A percentile compares a stretch with the other conserved stretches of the same genome.
phyloP scores from a whole-genome alignment of 164 flowering plant genomes.

The Kalanchoe fedtschenkoi region DNA sequence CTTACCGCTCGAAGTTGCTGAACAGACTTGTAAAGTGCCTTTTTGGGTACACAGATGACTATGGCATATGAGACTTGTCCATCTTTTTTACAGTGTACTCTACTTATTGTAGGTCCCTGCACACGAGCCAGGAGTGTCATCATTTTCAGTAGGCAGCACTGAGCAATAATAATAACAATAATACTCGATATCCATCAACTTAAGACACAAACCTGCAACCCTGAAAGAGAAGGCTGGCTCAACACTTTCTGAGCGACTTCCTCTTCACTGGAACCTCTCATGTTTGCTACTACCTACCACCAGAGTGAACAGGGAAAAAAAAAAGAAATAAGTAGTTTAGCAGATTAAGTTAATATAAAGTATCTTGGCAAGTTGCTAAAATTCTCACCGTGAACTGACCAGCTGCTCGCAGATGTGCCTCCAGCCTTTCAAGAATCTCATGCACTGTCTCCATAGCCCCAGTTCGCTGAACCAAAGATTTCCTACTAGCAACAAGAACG shows the following conservation, averaged over 20 bases:
- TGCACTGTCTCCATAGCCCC: conserved; percentile 65
- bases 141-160: neutral
- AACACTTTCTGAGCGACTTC: conserved; percentile 79
- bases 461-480: conserved; percentile 47
- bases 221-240: conserved; percentile 69
- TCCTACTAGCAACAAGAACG: conserved; percentile 81
- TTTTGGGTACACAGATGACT: conserved; percentile 84
- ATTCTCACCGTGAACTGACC: conserved; percentile 77
- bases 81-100: conserved; percentile 65
- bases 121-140: neutral
- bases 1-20: conserved; percentile 85
- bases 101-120: conserved; percentile 94
- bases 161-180: neutral
- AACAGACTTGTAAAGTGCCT: conserved; percentile 75
- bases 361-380: neutral
- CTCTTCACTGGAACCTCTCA: conserved; percentile 85
- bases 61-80: conserved; percentile 78
- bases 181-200: neutral
- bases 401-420: conserved; percentile 81
- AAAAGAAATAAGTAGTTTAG: conserved; percentile 7
- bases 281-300: conserved; percentile 81
- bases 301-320: neutral
- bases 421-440: conserved; percentile 92
- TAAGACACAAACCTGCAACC: conserved; percentile 60
- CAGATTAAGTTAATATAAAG: neutral